A percentile compares a stretch with the other conserved stretches of the same genome.
phyloP scores from a whole-genome alignment of 306 rosid genomes.

The Pterocarpus santalinus region DNA sequence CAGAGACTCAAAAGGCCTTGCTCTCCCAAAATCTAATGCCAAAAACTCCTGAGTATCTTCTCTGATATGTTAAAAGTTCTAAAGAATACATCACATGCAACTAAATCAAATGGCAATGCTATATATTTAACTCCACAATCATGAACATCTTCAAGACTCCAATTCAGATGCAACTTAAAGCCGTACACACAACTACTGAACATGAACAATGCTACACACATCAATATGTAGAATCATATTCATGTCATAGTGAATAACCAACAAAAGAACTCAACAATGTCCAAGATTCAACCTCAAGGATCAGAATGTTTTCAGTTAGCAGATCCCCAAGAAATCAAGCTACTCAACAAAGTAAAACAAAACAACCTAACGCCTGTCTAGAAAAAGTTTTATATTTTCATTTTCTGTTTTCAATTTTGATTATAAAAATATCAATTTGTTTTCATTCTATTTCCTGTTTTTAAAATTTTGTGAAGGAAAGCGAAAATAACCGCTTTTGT shows the following conservation, averaged over 20 bases:
- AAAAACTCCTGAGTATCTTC: neutral
- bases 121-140: neutral
- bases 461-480: too few species aligned
- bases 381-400: too few species aligned
- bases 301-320: neutral
- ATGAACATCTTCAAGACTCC: neutral
- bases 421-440: too few species aligned
- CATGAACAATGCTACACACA: neutral
- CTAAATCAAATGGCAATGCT: neutral
- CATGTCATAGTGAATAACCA: neutral
- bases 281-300: constrained; percentile 3
- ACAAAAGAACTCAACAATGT: neutral
- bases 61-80: neutral
- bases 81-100: neutral
- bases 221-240: neutral
- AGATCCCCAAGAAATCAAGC: constrained; percentile 1
- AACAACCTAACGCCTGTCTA: neutral
- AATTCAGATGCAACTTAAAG: neutral
- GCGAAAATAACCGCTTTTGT: too few species aligned
- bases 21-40: neutral
- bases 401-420: too few species aligned
- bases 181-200: neutral
- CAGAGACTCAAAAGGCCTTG: neutral
- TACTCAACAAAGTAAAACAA: neutral
- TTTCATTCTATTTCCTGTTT: too few species aligned